These are phyloP conservation scores for Lagerstroemia speciosa DNA, from an alignment of 345 rosid species.

Conservation along the genomic window DNA sequence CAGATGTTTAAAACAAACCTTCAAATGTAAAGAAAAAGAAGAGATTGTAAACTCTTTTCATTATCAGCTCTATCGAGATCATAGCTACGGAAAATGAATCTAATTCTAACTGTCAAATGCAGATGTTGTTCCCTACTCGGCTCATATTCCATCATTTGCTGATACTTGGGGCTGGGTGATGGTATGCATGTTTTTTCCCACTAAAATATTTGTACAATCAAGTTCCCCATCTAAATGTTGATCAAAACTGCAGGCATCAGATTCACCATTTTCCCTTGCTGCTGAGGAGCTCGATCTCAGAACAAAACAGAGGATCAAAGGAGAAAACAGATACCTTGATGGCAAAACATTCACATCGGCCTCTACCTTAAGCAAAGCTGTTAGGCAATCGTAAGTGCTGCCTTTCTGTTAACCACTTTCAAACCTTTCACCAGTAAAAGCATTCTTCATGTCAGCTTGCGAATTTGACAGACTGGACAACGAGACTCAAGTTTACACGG, in stretches of 20 bases:
- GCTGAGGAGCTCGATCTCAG: conserved; percentile 41
- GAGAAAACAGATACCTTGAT: conserved; percentile 46
- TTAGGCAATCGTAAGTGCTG: conserved; percentile 38
- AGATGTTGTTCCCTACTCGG: conserved; percentile 56
- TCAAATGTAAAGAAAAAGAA: conserved; percentile 34
- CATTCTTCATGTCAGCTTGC: not conserved
- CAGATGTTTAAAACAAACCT: conserved; percentile 60
- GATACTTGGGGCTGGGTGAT: conserved; percentile 78
- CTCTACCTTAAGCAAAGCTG: conserved; percentile 43
- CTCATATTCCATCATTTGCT: conserved; percentile 63
- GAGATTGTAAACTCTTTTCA: too few relatives aligned
- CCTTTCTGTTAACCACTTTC: not conserved
- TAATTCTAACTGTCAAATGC: conserved; percentile 10
- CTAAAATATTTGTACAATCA: not conserved
- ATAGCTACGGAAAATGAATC: not conserved
- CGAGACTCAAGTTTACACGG: conserved; percentile 59
- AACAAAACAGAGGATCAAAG: conserved; percentile 37
- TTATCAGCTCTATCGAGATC: not conserved
- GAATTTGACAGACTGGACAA: conserved; percentile 31
- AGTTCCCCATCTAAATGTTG: not conserved
- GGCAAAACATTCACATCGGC: conserved; percentile 46
- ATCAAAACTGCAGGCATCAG: conserved; percentile 37
- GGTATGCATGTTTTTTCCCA: conserved; percentile 23
- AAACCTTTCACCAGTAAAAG: not conserved
- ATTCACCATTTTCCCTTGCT: conserved; percentile 26